phyloP scores from a whole-genome alignment of 2,329 filamentous ascomycete species.

The Aspergillus ibericus region DNA sequence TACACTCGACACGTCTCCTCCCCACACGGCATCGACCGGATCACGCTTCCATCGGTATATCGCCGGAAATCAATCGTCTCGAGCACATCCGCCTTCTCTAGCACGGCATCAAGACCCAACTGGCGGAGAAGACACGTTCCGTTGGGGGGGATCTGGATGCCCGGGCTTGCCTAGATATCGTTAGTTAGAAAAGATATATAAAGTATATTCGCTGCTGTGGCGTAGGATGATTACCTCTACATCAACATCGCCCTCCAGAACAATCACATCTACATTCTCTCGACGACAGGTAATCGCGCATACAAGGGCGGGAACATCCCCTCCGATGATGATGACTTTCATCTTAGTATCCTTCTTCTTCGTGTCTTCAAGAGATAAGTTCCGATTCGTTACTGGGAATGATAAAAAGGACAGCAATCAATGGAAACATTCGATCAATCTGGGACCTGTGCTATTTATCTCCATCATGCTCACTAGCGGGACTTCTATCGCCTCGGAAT shows the following conservation, averaged over 20 bases:
- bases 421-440: neutral
- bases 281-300: conserved; percentile 3
- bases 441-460: neutral
- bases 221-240: neutral
- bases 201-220: neutral
- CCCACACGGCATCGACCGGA: conserved; percentile 3
- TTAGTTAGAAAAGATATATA: neutral
- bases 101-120: neutral
- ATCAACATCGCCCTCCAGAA: neutral
- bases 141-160: conserved; percentile 6
- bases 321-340: conserved; percentile 3
- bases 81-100: neutral
- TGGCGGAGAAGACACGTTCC: neutral
- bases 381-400: neutral
- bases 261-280: neutral
- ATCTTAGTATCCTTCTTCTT: neutral
- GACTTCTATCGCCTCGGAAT: neutral
- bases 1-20: neutral
- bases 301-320: neutral
- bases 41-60: neutral
- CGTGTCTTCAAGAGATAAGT: neutral
- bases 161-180: neutral
- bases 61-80: conserved; percentile 3
- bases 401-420: neutral
- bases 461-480: neutral